These are phyloP conservation scores for Aspergillus sp. DNA, from an alignment of 2,329 filamentous ascomycete genomes.

Conservation along the genomic window DNA sequence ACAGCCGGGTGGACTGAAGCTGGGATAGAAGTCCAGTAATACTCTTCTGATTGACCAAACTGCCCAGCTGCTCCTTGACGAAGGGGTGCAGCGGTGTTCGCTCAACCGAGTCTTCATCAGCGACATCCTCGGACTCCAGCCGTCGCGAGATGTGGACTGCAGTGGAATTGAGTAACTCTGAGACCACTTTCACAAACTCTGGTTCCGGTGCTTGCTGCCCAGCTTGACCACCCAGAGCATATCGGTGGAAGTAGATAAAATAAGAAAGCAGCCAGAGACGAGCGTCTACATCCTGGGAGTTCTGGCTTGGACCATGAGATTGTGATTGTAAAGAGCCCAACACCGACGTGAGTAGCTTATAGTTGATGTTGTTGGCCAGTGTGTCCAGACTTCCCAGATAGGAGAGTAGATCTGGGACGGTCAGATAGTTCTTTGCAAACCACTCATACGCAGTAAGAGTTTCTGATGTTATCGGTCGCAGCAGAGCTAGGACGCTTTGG, in stretches of 20 bases:
- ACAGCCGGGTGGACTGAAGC: conserved; percentile 27
- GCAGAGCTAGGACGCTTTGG: conserved; percentile 38
- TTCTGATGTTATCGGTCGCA: conserved; percentile 42
- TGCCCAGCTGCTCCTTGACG: conserved; percentile 63
- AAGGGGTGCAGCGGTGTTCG: conserved; percentile 47
- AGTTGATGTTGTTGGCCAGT: conserved; percentile 50
- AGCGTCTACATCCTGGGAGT: conserved; percentile 35
- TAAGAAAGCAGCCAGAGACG: conserved; percentile 58
- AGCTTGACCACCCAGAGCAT: conserved; percentile 39
- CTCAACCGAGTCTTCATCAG: conserved; percentile 27
- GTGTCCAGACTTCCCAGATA: conserved; percentile 37
- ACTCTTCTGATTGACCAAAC: conserved; percentile 71
- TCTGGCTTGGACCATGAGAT: conserved; percentile 21
- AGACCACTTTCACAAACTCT: conserved; percentile 56
- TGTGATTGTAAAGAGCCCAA: conserved; percentile 32
- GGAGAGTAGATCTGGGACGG: conserved; percentile 39
- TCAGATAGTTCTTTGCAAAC: conserved; percentile 46
- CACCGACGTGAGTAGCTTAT: conserved; percentile 45
- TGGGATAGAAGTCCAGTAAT: conserved; percentile 62
- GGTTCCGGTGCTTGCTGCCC: conserved; percentile 46
- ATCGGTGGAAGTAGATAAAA: conserved; percentile 57
- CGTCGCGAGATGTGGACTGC: conserved; percentile 53
- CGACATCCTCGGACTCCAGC: conserved; percentile 43
- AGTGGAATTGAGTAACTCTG: conserved; percentile 54
- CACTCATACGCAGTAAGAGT: conserved; percentile 45